A percentile compares a stretch with the other conserved stretches of the same genome.
Evolutionary conservation across 306 rosid species (phyloP).

Genomic region (Pueraria montana): DNA sequence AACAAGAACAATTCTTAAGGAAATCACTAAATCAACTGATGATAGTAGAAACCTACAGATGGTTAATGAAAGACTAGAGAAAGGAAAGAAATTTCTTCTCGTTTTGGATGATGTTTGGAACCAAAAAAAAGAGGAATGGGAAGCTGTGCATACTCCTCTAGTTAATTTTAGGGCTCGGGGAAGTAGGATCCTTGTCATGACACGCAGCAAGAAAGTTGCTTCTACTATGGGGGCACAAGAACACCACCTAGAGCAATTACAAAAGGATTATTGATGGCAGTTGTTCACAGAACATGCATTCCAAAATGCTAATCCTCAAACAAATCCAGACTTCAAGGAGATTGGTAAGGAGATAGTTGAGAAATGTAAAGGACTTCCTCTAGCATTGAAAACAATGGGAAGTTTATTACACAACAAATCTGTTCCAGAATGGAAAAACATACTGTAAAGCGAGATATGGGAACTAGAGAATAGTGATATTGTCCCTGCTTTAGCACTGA

Average conservation of each 20-base stretch:
- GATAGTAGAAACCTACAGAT: neutral
- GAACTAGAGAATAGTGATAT: neutral
- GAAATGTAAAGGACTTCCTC: neutral
- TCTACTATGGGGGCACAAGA: neutral
- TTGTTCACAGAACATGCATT: neutral
- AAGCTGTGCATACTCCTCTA: neutral
- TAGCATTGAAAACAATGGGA: neutral
- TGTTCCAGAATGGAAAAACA: neutral
- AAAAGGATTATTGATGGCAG: neutral
- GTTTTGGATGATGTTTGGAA: neutral
- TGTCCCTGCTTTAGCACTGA: neutral
- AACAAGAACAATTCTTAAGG: neutral
- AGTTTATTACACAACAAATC: neutral
- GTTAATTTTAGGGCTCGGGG: neutral
- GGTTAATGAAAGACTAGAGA: neutral
- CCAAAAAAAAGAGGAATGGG: neutral
- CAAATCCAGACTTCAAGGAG: neutral
- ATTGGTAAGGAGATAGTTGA: neutral
- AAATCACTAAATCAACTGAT: neutral
- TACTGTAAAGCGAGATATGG: neutral
- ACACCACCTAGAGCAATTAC: neutral
- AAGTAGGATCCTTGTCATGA: slow-evolving; percentile 5
- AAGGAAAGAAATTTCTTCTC: neutral
- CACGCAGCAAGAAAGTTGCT: slow-evolving; percentile 2
- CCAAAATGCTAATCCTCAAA: neutral